Percentiles rank a stretch among this genome's conserved stretches.
Conservation (phyloP, 139 green algal genomes). For the Tetradesmus obliquus region DNA sequence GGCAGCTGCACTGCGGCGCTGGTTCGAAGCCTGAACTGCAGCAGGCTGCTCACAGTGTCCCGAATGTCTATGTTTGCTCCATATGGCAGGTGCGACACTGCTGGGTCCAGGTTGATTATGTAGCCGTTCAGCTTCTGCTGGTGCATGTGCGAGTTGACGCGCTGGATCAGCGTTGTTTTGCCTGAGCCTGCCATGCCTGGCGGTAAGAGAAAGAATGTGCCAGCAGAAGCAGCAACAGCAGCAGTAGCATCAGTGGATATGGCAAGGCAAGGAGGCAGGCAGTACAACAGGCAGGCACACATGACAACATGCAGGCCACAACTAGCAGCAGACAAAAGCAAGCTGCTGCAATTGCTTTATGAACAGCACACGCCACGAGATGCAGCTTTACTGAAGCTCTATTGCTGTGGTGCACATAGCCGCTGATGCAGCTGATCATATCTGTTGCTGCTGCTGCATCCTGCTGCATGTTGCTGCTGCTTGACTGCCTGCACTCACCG, state of each 20-base stretch:
- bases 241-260: not conserved
- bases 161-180: constrained; percentile 97
- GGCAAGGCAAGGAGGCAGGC: not conserved
- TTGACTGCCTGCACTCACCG: constrained; percentile 43
- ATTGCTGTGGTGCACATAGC: too few species aligned
- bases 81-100: constrained; percentile 91
- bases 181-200: constrained; percentile 97
- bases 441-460: not conserved
- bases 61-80: constrained; percentile 97
- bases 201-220: too few species aligned
- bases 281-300: not conserved
- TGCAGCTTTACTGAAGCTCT: too few species aligned
- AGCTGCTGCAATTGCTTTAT: not conserved
- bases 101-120: constrained; percentile 98
- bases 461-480: not conserved
- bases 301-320: not conserved
- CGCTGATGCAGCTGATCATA: not conserved
- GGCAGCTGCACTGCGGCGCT: not conserved
- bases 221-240: not conserved
- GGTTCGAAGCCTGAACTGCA: not conserved
- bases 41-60: constrained; percentile 84
- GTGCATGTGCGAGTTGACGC: constrained; percentile 86
- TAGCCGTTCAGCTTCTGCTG: constrained; percentile 71
- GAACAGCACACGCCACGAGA: too few species aligned
- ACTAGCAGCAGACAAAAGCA: not conserved